Percentiles rank a stretch among this genome's conserved stretches.
Evolutionary conservation across 345 rosid species (phyloP).

Genomic region (Brassica nigra): DNA sequence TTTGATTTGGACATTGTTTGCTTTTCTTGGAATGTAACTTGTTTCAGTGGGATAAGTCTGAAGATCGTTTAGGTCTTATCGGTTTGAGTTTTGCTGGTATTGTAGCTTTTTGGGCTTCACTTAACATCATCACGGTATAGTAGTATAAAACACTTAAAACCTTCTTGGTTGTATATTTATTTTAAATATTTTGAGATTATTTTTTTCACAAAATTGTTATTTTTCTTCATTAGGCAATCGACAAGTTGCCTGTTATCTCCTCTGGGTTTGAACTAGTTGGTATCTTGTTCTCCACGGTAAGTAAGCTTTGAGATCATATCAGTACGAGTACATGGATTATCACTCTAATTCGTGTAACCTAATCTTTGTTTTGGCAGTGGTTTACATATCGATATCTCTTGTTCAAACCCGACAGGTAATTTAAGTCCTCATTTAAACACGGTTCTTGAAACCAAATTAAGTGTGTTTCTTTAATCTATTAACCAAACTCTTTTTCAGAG

Average conservation of each 20-base stretch:
- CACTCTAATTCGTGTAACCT: neutral
- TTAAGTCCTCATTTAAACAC: neutral
- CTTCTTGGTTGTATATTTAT: neutral
- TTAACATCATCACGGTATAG: slow-evolving; percentile 63
- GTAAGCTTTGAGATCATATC: slow-evolving; percentile 28
- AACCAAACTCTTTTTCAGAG: slow-evolving; percentile 46
- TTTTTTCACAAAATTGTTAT: neutral
- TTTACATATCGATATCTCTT: slow-evolving; percentile 86
- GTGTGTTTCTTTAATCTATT: neutral
- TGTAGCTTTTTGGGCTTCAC: slow-evolving; percentile 77
- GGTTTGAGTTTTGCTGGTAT: slow-evolving; percentile 81
- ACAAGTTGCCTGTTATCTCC: slow-evolving; percentile 79
- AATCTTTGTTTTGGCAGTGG: slow-evolving; percentile 59
- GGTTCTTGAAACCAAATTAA: slow-evolving; percentile 1
- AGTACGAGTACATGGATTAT: neutral
- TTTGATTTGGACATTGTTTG: neutral
- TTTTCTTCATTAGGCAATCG: slow-evolving; percentile 55
- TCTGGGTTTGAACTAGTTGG: slow-evolving; percentile 69
- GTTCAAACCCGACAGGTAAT: slow-evolving; percentile 82
- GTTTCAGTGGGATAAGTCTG: slow-evolving; percentile 73
- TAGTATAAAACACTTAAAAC: neutral
- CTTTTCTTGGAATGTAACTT: slow-evolving; percentile 5
- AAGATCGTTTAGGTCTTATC: slow-evolving; percentile 72
- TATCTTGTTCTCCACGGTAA: slow-evolving; percentile 70
- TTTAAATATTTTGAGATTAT: slow-evolving; percentile 1